Conservation (phyloP, 495 filamentous ascomycete species). For the Talaromyces wortmannii region DNA sequence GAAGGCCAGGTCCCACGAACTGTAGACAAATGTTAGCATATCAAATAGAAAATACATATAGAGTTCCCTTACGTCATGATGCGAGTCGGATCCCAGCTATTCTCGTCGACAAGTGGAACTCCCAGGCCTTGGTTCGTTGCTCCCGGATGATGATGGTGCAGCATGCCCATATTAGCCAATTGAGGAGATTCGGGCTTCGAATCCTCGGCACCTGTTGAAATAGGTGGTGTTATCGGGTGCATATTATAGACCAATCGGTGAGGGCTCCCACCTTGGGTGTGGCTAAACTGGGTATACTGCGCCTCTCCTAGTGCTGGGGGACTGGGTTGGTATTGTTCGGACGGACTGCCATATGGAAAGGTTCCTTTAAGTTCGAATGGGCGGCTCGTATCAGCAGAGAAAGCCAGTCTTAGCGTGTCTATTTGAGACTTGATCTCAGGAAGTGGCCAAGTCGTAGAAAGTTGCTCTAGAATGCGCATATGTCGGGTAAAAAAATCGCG, state of each 20-base stretch:
- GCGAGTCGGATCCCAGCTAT: slow-evolving; percentile 82
- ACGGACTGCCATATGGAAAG: slow-evolving; percentile 84
- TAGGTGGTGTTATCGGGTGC: slow-evolving; percentile 77
- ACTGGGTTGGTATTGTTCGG: slow-evolving; percentile 54
- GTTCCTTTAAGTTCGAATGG: slow-evolving; percentile 84
- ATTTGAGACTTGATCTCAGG: slow-evolving; percentile 90
- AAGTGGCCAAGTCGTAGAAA: slow-evolving; percentile 79
- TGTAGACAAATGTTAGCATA: slow-evolving; percentile 20
- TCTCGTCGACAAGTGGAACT: slow-evolving; percentile 58
- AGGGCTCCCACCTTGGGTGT: slow-evolving; percentile 28
- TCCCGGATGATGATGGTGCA: slow-evolving; percentile 40
- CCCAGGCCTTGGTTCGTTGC: slow-evolving; percentile 37
- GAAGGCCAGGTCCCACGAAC: slow-evolving; percentile 88
- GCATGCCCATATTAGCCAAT: slow-evolving; percentile 70
- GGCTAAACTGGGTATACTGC: slow-evolving; percentile 32
- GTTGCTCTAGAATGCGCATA: slow-evolving; percentile 90
- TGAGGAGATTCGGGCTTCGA: slow-evolving; percentile 75
- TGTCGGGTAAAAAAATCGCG: slow-evolving; percentile 89
- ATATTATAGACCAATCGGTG: slow-evolving; percentile 67
- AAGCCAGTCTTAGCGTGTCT: slow-evolving; percentile 82
- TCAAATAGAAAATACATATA: slow-evolving; percentile 11
- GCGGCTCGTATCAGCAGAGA: slow-evolving; percentile 78
- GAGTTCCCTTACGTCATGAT: slow-evolving; percentile 76
- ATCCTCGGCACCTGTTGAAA: slow-evolving; percentile 69
- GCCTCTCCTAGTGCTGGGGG: slow-evolving; percentile 48